Conservation (phyloP, 1,139 yeast genomes). For the Sugiyamaella grinbergsii region DNA sequence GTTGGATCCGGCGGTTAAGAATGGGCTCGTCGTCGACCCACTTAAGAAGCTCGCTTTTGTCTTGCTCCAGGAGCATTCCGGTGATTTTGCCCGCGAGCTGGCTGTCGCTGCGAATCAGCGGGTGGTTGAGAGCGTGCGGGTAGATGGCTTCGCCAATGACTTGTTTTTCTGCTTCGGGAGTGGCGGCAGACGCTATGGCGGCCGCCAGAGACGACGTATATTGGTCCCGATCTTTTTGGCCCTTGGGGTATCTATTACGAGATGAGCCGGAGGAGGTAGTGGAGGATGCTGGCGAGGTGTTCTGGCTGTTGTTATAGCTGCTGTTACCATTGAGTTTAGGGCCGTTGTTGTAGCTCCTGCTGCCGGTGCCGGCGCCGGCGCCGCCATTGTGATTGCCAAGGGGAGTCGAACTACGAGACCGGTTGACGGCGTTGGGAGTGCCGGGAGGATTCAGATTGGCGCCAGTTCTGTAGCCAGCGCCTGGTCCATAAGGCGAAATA, state of each 20-base stretch:
- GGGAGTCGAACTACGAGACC: conserved; percentile 16
- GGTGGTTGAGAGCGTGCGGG: conserved; percentile 81
- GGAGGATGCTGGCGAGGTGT: conserved; percentile 12
- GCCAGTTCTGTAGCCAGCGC: background rate
- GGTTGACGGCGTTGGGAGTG: conserved; percentile 15
- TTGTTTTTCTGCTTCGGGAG: conserved; percentile 77
- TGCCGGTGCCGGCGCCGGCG: conserved; percentile 45
- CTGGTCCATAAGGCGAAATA: conserved; percentile 16
- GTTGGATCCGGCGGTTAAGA: conserved; percentile 82
- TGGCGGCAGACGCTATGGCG: conserved; percentile 42
- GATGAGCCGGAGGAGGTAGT: conserved; percentile 13
- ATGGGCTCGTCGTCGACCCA: conserved; percentile 76
- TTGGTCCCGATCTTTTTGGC: conserved; percentile 37
- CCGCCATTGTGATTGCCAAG: conserved; percentile 30
- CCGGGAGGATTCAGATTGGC: conserved; percentile 6
- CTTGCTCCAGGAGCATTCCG: conserved; percentile 93
- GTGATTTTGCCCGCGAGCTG: conserved; percentile 94
- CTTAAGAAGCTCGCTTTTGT: conserved; percentile 78
- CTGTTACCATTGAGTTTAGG: conserved; percentile 17
- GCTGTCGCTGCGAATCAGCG: conserved; percentile 70
- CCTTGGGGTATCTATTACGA: conserved; percentile 24
- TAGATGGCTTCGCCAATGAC: conserved; percentile 92
- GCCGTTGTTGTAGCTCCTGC: conserved; percentile 43
- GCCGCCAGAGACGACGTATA: conserved; percentile 37
- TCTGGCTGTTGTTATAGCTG: conserved; percentile 46